A percentile compares a stretch with the other conserved stretches of the same genome.
Evolutionary conservation across 148 eudicot species (phyloP).

Genomic region (Rhododendron griersonianum): DNA sequence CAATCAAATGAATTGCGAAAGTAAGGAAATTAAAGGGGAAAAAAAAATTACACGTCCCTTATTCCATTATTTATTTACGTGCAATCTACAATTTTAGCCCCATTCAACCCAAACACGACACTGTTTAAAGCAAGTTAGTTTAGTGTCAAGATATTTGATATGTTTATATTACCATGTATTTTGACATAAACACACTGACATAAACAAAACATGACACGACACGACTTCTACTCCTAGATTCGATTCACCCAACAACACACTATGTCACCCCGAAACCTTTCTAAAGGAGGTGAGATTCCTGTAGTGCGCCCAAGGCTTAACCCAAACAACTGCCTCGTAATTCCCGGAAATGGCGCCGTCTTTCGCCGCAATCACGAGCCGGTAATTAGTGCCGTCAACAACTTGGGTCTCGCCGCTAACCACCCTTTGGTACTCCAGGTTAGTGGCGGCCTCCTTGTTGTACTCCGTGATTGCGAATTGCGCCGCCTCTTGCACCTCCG

Average conservation of each 20-base stretch:
- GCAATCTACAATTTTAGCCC: background rate
- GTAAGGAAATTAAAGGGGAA: background rate
- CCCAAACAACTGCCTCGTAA: constrained; percentile 45
- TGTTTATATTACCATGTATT: no score
- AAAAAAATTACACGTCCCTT: background rate
- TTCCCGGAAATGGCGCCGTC: constrained; percentile 10
- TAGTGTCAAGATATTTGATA: no score
- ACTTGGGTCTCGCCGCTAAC: constrained; percentile 40
- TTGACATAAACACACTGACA: no score
- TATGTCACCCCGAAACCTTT: background rate
- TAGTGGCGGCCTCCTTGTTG: constrained; percentile 22
- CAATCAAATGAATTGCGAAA: background rate
- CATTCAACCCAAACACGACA: background rate
- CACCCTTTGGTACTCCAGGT: constrained; percentile 14
- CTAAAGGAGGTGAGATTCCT: constrained; percentile 22
- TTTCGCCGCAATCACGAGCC: constrained; percentile 32
- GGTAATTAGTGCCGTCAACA: constrained; percentile 47
- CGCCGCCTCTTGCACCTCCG: constrained; percentile 36
- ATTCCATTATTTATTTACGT: background rate
- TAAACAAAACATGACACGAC: no score
- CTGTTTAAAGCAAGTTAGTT: no score
- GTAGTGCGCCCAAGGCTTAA: constrained; percentile 32
- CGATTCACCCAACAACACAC: background rate
- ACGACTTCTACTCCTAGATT: background rate
- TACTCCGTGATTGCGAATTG: constrained; percentile 42